phyloP scores from a whole-genome alignment of 495 filamentous ascomycete species.

The Lichina pygmaea region DNA sequence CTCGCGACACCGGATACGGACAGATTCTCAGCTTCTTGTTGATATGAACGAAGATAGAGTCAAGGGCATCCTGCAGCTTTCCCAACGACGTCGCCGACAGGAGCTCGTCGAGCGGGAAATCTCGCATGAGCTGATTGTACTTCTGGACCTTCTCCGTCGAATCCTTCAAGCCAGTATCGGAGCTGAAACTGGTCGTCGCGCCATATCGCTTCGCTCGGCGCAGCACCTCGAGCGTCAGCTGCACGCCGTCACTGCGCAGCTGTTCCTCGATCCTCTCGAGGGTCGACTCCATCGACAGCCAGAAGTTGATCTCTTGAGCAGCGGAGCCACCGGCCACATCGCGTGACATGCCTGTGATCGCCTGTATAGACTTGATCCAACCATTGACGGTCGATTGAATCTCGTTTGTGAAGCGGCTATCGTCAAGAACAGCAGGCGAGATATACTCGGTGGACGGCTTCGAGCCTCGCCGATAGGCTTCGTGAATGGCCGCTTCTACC shows the following conservation, averaged over 20 bases:
- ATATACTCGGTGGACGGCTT: slow-evolving; percentile 55
- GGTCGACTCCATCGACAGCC: slow-evolving; percentile 82
- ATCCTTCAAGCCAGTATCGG: slow-evolving; percentile 86
- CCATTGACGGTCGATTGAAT: slow-evolving; percentile 78
- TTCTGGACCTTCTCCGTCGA: slow-evolving; percentile 87
- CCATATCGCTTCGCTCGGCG: slow-evolving; percentile 90
- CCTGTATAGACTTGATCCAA: slow-evolving; percentile 96
- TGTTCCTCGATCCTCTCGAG: slow-evolving; percentile 76
- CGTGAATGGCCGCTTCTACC: slow-evolving; percentile 57
- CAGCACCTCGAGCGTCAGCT: slow-evolving; percentile 76
- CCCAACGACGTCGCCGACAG: slow-evolving; percentile 70
- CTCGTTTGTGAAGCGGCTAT: slow-evolving; percentile 78
- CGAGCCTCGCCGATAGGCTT: slow-evolving; percentile 32
- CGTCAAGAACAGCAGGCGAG: slow-evolving; percentile 38
- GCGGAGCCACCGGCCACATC: slow-evolving; percentile 74
- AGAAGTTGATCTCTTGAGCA: slow-evolving; percentile 94
- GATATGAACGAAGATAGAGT: slow-evolving; percentile 68
- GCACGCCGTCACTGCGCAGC: slow-evolving; percentile 64
- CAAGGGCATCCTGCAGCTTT: slow-evolving; percentile 74
- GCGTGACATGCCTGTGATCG: slow-evolving; percentile 81
- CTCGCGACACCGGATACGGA: slow-evolving; percentile 76
- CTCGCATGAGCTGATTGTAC: slow-evolving; percentile 94
- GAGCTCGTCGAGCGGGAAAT: slow-evolving; percentile 87
- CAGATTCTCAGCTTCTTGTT: slow-evolving; percentile 93
- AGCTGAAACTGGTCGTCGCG: slow-evolving; percentile 81